phyloP scores from a whole-genome alignment of 2,329 filamentous ascomycete species.

The Nigrospora osmanthi region DNA sequence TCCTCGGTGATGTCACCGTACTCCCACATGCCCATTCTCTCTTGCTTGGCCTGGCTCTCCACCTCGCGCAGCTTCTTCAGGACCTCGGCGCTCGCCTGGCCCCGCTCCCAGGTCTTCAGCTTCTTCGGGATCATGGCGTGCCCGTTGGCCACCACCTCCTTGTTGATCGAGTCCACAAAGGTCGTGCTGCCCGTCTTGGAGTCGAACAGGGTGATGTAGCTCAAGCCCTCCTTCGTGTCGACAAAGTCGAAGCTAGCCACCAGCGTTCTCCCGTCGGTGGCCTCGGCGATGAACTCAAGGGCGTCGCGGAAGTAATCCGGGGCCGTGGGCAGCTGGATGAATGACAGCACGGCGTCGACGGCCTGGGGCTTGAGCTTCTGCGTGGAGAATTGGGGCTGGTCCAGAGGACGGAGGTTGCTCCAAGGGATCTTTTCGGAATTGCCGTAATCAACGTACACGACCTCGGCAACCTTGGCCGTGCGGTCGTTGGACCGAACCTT shows the following conservation, averaged over 20 bases:
- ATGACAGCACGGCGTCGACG: constrained; percentile 76
- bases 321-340: constrained; percentile 78
- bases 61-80: constrained; percentile 65
- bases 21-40: constrained; percentile 89
- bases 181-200: constrained; percentile 51
- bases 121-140: constrained; percentile 88
- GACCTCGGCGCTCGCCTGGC: constrained; percentile 59
- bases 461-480: constrained; percentile 77
- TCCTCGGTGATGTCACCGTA: constrained; percentile 95
- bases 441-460: constrained; percentile 93
- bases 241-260: constrained; percentile 88
- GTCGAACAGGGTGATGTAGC: constrained; percentile 86
- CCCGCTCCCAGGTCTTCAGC: constrained; percentile 83
- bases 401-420: constrained; percentile 73
- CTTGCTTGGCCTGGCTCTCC: constrained; percentile 71
- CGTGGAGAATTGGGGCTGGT: constrained; percentile 67
- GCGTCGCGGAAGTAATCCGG: constrained; percentile 80
- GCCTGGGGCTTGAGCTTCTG: constrained; percentile 85
- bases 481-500: constrained; percentile 89
- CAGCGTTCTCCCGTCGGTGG: constrained; percentile 67
- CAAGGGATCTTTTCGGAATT: constrained; percentile 87
- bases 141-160: constrained; percentile 75
- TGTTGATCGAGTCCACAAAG: constrained; percentile 77
- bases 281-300: constrained; percentile 64
- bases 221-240: constrained; percentile 67